These are phyloP conservation scores for Didymella lethalis DNA, from an alignment of 2,329 filamentous ascomycete genomes.

Conservation along the genomic window DNA sequence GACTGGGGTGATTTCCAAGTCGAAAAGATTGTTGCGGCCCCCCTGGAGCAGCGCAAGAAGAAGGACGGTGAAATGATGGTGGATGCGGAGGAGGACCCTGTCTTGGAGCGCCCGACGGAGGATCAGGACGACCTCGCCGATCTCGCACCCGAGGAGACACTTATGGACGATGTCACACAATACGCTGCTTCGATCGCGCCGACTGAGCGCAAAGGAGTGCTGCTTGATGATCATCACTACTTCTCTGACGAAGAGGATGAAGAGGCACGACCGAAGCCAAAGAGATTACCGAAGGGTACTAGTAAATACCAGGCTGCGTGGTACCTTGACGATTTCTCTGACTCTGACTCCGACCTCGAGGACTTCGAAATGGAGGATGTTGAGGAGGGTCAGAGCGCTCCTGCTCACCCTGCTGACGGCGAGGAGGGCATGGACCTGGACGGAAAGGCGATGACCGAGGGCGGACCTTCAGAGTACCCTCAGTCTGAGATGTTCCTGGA, in stretches of 20 bases:
- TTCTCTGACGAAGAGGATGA: constrained; percentile 86
- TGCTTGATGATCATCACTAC: constrained; percentile 97
- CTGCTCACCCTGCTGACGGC: constrained; percentile 79
- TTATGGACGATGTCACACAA: constrained; percentile 74
- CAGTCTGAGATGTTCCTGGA: constrained; percentile 92
- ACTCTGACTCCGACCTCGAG: constrained; percentile 83
- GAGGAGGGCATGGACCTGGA: constrained; percentile 67
- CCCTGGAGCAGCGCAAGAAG: constrained; percentile 65
- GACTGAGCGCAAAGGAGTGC: constrained; percentile 75
- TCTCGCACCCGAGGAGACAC: constrained; percentile 84
- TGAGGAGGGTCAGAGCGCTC: constrained; percentile 61
- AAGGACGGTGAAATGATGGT: constrained; percentile 73
- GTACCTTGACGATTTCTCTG: constrained; percentile 84
- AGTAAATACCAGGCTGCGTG: constrained; percentile 94
- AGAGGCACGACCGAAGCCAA: constrained; percentile 68
- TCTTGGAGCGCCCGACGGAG: constrained; percentile 75
- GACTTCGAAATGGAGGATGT: constrained; percentile 67
- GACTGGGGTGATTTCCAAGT: constrained; percentile 96
- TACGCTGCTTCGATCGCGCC: constrained; percentile 56
- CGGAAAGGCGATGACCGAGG: constrained; percentile 73
- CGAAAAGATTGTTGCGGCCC: constrained; percentile 83
- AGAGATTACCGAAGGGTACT: constrained; percentile 85
- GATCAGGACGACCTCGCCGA: constrained; percentile 85
- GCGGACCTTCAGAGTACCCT: constrained; percentile 84
- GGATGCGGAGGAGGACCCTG: constrained; percentile 63